Base-by-base conservation (phyloP, 768 basidiomycete genomes). In the Phanerodontia chrysosporium region DNA sequence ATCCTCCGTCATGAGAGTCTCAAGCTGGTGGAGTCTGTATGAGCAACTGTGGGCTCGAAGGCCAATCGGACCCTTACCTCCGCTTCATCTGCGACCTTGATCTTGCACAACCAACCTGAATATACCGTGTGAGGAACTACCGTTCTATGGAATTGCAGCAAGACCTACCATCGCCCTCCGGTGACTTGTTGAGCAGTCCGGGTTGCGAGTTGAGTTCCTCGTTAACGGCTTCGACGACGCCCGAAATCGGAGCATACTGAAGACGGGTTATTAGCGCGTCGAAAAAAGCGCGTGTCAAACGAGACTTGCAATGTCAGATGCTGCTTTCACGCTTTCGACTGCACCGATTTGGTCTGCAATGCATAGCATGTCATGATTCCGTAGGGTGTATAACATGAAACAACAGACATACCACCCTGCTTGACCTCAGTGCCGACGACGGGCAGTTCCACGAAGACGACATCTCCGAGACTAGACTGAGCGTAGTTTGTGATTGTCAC, bases 241-340 rank as follows among this genome's bases (percentile, higher is more conserved):
- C 97, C 2, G 93, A 93, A 22, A 98, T 83, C 28, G 97, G 97
- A 4, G 96, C 92, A 73, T 90, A 99, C 92, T 94, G 61, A 12
- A 25, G 22, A 44, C 2, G 6, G 30, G 35, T 27, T 8, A 44
- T 27, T 32, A 29, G 22, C 22, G 30, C 8, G 22, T 44, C 49
- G n/a, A n/a, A 49, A 24, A 44, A 54, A 25, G 21, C 35, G 44
- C 36, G 16, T 7, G 14, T 27, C 27, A 30, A 12, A 44, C 16
- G 29, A 10, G 1, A 49, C 56, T 45, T 22, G 91, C 92, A 69
- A 98, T 95, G 70, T 98, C 95, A 1, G 95, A 95, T 39, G 94
- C 93, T 28, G 95, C 95, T 72, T 98, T 98, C 58, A 97, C 95
- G 62, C 94, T 96, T 74, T 97, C 95, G 10, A 98, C 93, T 7